A percentile compares a stretch with the other conserved stretches of the same genome.
These are phyloP conservation scores for Cryptococcus wingfieldii DNA, from an alignment of 1,284 basidiomycete genomes.

Conservation along the genomic window DNA sequence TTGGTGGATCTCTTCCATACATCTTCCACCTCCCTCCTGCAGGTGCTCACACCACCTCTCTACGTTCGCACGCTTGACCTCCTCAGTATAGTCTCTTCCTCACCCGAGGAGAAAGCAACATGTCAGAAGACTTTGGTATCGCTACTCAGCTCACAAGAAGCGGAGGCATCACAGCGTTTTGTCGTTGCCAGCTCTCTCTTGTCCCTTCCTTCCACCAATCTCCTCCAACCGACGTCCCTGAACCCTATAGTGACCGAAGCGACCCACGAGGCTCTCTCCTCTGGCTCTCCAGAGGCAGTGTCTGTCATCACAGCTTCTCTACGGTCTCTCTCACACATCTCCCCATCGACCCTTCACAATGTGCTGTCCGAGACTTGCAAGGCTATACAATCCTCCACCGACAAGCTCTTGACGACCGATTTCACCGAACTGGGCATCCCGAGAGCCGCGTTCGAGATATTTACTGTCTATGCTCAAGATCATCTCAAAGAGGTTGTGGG, in stretches of 20 bases:
- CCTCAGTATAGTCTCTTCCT: slow-evolving; percentile 2
- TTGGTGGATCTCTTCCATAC: neutral
- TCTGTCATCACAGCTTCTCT: slow-evolving; percentile 11
- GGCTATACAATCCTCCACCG: slow-evolving; percentile 52
- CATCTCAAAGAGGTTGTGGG: slow-evolving; percentile 21
- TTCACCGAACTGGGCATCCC: slow-evolving; percentile 11
- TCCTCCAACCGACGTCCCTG: slow-evolving; percentile 20
- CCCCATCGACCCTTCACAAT: slow-evolving; percentile 22
- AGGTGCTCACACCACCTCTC: slow-evolving; percentile 11
- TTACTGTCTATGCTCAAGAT: slow-evolving; percentile 30
- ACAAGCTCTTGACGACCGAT: slow-evolving; percentile 45
- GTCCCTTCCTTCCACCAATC: neutral
- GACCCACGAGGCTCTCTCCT: slow-evolving; percentile 23
- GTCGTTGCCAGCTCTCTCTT: slow-evolving; percentile 13
- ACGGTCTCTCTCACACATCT: slow-evolving; percentile 14
- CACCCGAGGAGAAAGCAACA: slow-evolving; percentile 1
- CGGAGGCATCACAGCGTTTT: slow-evolving; percentile 19
- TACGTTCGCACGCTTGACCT: slow-evolving; percentile 16
- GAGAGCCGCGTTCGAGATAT: slow-evolving; percentile 23
- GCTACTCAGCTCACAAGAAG: slow-evolving; percentile 10
- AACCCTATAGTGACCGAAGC: slow-evolving; percentile 34
- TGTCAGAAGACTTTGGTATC: slow-evolving; percentile 9
- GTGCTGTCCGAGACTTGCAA: slow-evolving; percentile 45
- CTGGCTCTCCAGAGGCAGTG: slow-evolving; percentile 7
- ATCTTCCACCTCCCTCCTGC: slow-evolving; percentile 2